Conservation (phyloP, 2,329 filamentous ascomycete species). For the Ophiostoma perfectum region DNA sequence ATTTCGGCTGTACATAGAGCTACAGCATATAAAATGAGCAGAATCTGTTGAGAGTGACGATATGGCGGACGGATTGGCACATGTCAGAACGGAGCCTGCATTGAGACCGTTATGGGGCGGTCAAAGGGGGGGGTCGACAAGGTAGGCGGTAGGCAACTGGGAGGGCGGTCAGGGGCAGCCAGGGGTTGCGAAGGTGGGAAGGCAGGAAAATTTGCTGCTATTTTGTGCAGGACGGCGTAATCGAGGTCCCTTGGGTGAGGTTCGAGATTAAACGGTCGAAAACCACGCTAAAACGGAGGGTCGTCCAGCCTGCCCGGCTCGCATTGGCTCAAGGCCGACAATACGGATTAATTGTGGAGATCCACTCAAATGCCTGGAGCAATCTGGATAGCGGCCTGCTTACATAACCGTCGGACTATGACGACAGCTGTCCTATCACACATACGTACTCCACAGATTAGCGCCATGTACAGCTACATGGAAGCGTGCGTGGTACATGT, state of each 20-base stretch:
- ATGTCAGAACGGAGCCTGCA: constrained; percentile 20
- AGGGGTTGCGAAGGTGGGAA: not conserved
- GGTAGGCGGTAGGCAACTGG: not conserved
- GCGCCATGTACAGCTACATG: not conserved
- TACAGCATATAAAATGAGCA: constrained; percentile 21
- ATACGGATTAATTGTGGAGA: constrained; percentile 4
- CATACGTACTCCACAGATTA: not conserved
- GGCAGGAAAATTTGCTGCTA: not conserved
- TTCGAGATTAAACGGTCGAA: not conserved
- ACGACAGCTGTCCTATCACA: constrained; percentile 13
- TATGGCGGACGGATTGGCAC: constrained; percentile 17
- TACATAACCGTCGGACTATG: not conserved
- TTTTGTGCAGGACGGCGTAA: not conserved
- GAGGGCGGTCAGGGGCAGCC: constrained; percentile 7
- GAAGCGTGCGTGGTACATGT: too few relatives aligned
- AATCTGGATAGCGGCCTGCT: not conserved
- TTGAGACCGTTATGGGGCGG: constrained; percentile 5
- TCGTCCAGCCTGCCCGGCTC: not conserved
- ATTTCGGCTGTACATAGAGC: constrained; percentile 19
- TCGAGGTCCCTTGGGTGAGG: not conserved
- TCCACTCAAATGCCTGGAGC: not conserved
- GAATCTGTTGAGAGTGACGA: constrained; percentile 22
- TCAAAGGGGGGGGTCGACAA: constrained; percentile 2
- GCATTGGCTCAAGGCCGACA: constrained; percentile 1
- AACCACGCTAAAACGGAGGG: not conserved